Percentiles rank a stretch among this genome's conserved stretches.
Conservation (phyloP, 2,329 filamentous ascomycete species). For the Phaeoacremonium minimum region DNA sequence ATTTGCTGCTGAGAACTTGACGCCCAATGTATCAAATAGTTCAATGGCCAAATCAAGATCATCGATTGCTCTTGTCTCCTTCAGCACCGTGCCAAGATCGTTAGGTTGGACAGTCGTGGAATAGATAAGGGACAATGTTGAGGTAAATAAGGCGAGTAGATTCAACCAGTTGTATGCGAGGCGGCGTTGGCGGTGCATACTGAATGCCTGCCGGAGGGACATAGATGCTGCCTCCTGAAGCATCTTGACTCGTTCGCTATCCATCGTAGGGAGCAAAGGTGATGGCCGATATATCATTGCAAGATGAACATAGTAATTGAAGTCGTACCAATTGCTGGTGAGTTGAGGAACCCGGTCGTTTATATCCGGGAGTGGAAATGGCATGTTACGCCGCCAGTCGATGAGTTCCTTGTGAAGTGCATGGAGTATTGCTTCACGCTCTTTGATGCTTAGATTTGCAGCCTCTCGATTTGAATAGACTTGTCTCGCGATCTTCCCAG, state of each 20-base stretch:
- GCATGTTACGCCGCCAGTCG: slow-evolving; percentile 38
- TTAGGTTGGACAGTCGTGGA: slow-evolving; percentile 33
- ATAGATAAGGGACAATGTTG: slow-evolving; percentile 36
- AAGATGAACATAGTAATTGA: slow-evolving; percentile 42
- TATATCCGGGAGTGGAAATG: slow-evolving; percentile 34
- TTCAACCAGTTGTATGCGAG: slow-evolving; percentile 38
- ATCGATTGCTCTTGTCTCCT: slow-evolving; percentile 20
- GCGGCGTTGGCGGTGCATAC: slow-evolving; percentile 29
- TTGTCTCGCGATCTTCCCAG: slow-evolving; percentile 30
- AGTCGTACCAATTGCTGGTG: slow-evolving; percentile 38
- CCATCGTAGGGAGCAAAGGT: slow-evolving; percentile 31
- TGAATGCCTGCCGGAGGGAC: slow-evolving; percentile 35
- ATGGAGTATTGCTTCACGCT: slow-evolving; percentile 25
- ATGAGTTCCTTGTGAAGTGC: slow-evolving; percentile 33
- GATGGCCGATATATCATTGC: slow-evolving; percentile 39
- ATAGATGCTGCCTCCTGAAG: slow-evolving; percentile 33
- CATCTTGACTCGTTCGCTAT: slow-evolving; percentile 26
- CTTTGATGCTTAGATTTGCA: slow-evolving; percentile 10
- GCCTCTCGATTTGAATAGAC: slow-evolving; percentile 26
- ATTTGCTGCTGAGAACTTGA: slow-evolving; percentile 22
- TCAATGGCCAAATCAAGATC: slow-evolving; percentile 23
- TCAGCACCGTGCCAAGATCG: slow-evolving; percentile 16
- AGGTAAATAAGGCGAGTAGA: slow-evolving; percentile 33
- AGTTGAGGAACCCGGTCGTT: slow-evolving; percentile 35
- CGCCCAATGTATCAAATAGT: slow-evolving; percentile 21